Evolutionary conservation across 768 basidiomycete genomes (phyloP).

Genomic region (Kwoniella europaea): DNA sequence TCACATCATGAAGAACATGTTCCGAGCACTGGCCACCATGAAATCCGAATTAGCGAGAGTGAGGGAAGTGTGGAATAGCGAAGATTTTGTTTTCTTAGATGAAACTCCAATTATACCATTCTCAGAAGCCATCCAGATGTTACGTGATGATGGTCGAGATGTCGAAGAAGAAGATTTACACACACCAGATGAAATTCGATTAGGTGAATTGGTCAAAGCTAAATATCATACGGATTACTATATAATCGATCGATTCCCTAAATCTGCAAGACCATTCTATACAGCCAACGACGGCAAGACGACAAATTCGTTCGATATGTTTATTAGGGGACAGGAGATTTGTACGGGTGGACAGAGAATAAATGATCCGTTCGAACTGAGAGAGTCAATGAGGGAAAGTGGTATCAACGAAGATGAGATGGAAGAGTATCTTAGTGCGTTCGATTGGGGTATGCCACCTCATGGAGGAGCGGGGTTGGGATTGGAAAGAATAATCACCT

Average conservation of each 20-base stretch:
- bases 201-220: conserved; percentile 81
- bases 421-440: conserved; percentile 87
- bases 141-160: conserved; percentile 64
- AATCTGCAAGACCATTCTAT: conserved; percentile 92
- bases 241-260: conserved; percentile 97
- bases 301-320: conserved; percentile 96
- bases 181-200: conserved; percentile 88
- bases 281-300: conserved; percentile 87
- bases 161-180: conserved; percentile 84
- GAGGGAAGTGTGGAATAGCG: conserved; percentile 82
- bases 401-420: conserved; percentile 87
- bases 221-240: conserved; percentile 97
- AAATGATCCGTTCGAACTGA: conserved; percentile 79
- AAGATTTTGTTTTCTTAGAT: conserved; percentile 89
- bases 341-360: conserved; percentile 95
- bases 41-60: conserved; percentile 79
- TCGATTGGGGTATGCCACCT: conserved; percentile 90
- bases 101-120: conserved; percentile 83
- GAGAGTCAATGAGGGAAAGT: conserved; percentile 78
- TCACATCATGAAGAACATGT: conserved; percentile 78
- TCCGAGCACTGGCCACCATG: conserved; percentile 58
- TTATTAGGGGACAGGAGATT: conserved; percentile 98
- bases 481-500: conserved; percentile 88
- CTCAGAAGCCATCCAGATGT: conserved; percentile 79
- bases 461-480: conserved; percentile 96